Evolutionary conservation across 768 basidiomycete genomes (phyloP).

Genomic region (Naganishia friedmannii): DNA sequence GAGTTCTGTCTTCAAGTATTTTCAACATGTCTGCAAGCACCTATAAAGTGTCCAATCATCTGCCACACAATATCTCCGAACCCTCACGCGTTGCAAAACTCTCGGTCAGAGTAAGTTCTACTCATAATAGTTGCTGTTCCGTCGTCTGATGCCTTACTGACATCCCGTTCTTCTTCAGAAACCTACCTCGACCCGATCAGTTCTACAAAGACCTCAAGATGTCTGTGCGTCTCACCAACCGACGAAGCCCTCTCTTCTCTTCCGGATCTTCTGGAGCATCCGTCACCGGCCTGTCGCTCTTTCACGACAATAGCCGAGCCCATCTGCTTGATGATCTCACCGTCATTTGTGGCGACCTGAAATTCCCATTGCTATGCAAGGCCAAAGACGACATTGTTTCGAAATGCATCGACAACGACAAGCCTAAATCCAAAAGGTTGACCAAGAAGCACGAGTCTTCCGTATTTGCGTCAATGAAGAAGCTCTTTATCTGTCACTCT

Average conservation of each 20-base stretch:
- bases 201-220: background rate
- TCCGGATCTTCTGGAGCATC: background rate
- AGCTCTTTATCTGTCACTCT: slow-evolving; percentile 1
- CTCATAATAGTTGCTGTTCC: too few species aligned
- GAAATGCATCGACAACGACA: background rate
- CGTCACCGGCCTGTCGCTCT: slow-evolving; percentile 16
- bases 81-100: too few species aligned
- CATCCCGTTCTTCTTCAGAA: too few species aligned
- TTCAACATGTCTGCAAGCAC: slow-evolving; percentile 10
- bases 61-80: background rate
- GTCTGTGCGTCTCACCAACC: background rate
- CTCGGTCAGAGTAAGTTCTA: too few species aligned
- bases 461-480: background rate
- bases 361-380: background rate
- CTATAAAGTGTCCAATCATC: background rate
- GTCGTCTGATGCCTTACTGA: too few species aligned
- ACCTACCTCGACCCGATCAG: too few species aligned
- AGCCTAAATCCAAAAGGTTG: background rate
- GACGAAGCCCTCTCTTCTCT: background rate
- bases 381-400: background rate
- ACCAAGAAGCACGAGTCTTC: slow-evolving; percentile 1
- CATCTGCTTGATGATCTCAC: background rate
- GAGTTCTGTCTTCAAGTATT: slow-evolving; percentile 4
- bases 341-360: slow-evolving; percentile 12
- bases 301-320: slow-evolving; percentile 6